These are phyloP conservation scores for Cystobasidiaceae sp. DNA, from an alignment of 1,284 basidiomycete genomes.

Conservation along the genomic window DNA sequence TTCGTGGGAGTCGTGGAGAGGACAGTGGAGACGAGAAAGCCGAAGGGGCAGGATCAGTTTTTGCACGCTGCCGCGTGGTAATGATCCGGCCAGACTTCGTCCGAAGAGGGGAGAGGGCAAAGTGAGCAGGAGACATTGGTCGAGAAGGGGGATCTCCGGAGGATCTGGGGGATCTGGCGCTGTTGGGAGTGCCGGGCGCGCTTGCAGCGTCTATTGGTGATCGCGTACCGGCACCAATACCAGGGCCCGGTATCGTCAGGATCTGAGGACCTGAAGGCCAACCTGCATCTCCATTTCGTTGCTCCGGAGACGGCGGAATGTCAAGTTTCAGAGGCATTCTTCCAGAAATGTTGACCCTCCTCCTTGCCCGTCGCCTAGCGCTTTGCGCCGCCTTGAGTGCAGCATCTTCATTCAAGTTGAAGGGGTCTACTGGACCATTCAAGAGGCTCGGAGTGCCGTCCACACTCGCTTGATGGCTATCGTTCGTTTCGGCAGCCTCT, in stretches of 20 bases:
- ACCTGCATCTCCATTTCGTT: neutral
- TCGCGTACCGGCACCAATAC: neutral
- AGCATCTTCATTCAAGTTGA: neutral
- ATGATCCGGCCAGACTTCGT: neutral
- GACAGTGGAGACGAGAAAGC: neutral
- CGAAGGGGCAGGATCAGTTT: slow-evolving; percentile 19
- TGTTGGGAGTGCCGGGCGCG: neutral
- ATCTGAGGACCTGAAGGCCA: neutral
- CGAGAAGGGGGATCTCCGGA: neutral
- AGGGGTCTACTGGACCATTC: neutral
- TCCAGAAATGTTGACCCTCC: slow-evolving; percentile 29
- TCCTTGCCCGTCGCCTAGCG: slow-evolving; percentile 14
- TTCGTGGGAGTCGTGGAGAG: slow-evolving; percentile 1
- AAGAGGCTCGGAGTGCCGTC: neutral
- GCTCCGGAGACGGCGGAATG: slow-evolving; percentile 23
- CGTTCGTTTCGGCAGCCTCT: slow-evolving; percentile 23
- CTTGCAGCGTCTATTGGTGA: neutral
- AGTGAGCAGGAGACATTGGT: slow-evolving; percentile 14
- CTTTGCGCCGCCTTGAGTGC: slow-evolving; percentile 25
- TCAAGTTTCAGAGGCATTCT: slow-evolving; percentile 17
- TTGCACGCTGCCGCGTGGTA: slow-evolving; percentile 13
- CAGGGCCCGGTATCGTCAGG: neutral
- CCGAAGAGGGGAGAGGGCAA: neutral
- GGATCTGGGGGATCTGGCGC: neutral
- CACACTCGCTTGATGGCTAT: neutral